Percentiles rank a stretch among this genome's conserved stretches.
Evolutionary conservation across 2,329 filamentous ascomycete genomes (phyloP).

Genomic region (Ophiostoma perfectum): DNA sequence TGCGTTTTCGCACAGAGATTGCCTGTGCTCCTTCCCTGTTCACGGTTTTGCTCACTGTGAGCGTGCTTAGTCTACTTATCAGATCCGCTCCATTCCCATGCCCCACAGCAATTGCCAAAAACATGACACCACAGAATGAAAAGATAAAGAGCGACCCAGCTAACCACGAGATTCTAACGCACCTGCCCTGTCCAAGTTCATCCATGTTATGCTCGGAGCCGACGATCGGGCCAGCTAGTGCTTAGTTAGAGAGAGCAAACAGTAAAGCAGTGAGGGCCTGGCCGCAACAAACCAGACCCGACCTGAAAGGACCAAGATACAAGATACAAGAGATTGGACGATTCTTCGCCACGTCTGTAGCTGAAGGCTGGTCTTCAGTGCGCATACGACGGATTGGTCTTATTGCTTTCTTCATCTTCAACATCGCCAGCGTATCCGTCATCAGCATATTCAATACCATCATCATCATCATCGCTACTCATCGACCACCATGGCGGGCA

Average conservation of each 20-base stretch:
- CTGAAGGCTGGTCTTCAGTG: no score
- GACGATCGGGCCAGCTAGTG: slow-evolving; percentile 10
- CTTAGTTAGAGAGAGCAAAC: background rate
- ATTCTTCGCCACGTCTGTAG: no score
- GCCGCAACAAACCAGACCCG: no score
- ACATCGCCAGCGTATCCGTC: background rate
- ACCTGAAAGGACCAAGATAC: no score
- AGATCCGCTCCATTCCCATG: slow-evolving; percentile 6
- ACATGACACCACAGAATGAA: background rate
- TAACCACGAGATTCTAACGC: background rate
- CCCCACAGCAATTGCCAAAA: slow-evolving; percentile 4
- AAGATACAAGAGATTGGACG: no score
- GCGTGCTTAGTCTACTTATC: slow-evolving; percentile 10
- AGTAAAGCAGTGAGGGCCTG: no score
- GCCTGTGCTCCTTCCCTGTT: background rate
- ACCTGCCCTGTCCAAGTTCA: no score
- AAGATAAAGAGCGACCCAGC: background rate
- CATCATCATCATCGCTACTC: background rate
- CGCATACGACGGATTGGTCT: background rate
- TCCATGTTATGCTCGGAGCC: background rate
- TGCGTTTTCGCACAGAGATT: background rate
- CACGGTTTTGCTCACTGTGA: background rate
- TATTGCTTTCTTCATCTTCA: background rate
- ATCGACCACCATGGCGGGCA: slow-evolving; percentile 16
- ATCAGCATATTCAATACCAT: background rate